These are phyloP conservation scores for Oidium heveae DNA, from an alignment of 2,329 filamentous ascomycete species.

Conservation along the genomic window DNA sequence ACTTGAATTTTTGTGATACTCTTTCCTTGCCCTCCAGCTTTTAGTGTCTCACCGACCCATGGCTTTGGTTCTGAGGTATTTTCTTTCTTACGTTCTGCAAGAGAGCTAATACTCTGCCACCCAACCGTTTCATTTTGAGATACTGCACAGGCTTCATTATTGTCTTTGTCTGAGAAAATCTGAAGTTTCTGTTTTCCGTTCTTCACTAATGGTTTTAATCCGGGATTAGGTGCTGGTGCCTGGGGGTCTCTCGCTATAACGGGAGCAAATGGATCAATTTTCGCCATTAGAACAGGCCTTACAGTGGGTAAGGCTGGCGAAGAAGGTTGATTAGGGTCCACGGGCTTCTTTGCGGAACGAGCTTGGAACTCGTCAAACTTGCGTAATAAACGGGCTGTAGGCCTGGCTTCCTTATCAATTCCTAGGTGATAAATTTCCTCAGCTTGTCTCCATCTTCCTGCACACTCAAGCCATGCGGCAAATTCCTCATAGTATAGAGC, in stretches of 20 bases:
- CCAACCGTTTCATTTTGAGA: constrained; percentile 35
- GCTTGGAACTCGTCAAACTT: constrained; percentile 86
- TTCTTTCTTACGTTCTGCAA: constrained; percentile 81
- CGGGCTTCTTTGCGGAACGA: constrained; percentile 41
- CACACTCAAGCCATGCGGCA: constrained; percentile 70
- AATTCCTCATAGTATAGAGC: constrained; percentile 96
- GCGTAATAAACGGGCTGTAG: constrained; percentile 53
- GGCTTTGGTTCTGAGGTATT: constrained; percentile 67
- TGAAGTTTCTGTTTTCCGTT: constrained; percentile 58
- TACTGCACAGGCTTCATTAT: constrained; percentile 29
- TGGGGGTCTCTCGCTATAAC: constrained; percentile 36
- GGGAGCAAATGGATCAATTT: constrained; percentile 56
- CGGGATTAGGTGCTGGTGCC: constrained; percentile 26
- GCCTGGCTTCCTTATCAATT: constrained; percentile 67
- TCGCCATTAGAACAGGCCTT: constrained; percentile 61
- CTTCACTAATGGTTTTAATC: constrained; percentile 29
- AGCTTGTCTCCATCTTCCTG: constrained; percentile 65
- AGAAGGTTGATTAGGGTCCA: constrained; percentile 38
- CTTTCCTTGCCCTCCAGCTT: constrained; percentile 56
- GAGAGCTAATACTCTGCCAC: constrained; percentile 77
- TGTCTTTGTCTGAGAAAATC: constrained; percentile 66
- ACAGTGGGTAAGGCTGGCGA: constrained; percentile 72
- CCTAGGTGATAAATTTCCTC: constrained; percentile 85
- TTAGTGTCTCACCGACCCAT: constrained; percentile 78
- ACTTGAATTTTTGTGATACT: constrained; percentile 62